Evolutionary conservation across 148 eudicot species (phyloP).

Genomic region (Oxyria digyna): DNA sequence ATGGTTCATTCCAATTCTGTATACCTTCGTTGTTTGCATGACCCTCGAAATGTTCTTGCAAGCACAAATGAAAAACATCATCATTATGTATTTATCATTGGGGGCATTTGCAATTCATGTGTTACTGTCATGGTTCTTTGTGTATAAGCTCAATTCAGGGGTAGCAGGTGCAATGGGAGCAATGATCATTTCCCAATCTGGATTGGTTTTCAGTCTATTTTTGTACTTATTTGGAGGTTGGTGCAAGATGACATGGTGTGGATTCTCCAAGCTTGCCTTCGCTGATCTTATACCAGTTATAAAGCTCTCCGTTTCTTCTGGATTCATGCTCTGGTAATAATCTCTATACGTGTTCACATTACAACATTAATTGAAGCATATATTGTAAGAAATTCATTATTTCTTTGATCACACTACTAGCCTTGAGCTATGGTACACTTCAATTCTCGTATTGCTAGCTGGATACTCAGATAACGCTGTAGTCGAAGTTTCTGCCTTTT

Average conservation of each 20-base stretch:
- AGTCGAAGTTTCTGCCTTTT: not conserved
- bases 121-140: constrained; percentile 10
- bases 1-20: constrained; percentile 12
- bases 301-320: not conserved
- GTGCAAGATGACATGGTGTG: not conserved
- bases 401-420: not conserved
- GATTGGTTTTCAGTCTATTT: not conserved
- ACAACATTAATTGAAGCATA: not conserved
- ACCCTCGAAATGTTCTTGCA: constrained; percentile 13
- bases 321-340: too few species aligned
- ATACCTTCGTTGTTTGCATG: not conserved
- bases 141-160: not conserved
- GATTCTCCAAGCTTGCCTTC: not conserved
- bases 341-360: not conserved
- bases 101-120: not conserved
- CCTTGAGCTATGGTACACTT: constrained; percentile 3
- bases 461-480: constrained; percentile 1
- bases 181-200: constrained; percentile 1
- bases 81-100: not conserved
- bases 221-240: not conserved
- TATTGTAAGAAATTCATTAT: not conserved
- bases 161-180: constrained; percentile 11
- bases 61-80: constrained; percentile 10
- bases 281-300: not conserved
- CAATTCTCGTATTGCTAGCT: not conserved